Conservation (phyloP, 177 flowering plant species). For the Vitis hybrid region DNA sequence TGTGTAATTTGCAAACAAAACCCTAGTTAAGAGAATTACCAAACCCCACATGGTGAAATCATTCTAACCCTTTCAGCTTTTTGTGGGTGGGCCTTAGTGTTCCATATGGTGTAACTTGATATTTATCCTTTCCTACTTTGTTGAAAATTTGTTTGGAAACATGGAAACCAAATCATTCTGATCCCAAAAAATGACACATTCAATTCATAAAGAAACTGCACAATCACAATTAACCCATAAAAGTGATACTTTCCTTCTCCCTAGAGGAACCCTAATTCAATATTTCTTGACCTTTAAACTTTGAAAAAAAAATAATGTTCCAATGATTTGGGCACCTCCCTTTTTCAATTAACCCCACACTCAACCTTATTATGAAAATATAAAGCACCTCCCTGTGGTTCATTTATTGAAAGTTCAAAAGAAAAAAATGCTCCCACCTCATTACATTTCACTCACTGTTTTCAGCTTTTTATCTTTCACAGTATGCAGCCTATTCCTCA, state of each 20-base stretch:
- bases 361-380: not conserved
- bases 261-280: slow-evolving; percentile 26
- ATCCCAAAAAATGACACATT: slow-evolving; percentile 13
- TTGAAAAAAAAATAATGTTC: slow-evolving; percentile 17
- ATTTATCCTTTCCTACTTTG: slow-evolving; percentile 20
- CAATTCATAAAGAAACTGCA: slow-evolving; percentile 2
- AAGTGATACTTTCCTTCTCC: slow-evolving; percentile 44
- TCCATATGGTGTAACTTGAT: not conserved
- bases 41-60: not conserved
- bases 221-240: slow-evolving; percentile 16
- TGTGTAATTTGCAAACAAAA: no score
- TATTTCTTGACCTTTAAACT: not conserved
- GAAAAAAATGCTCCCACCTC: not conserved
- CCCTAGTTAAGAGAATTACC: not conserved
- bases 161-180: slow-evolving; percentile 26
- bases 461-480: slow-evolving; percentile 3
- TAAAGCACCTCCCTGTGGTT: not conserved
- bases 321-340: slow-evolving; percentile 27
- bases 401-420: not conserved
- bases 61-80: not conserved
- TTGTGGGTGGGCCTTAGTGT: slow-evolving; percentile 21
- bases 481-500: not conserved
- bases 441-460: slow-evolving; percentile 7
- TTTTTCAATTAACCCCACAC: not conserved
- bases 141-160: slow-evolving; percentile 30